Base-by-base conservation (phyloP, 2,329 filamentous ascomycete species). In the Diatrype stigma region DNA sequence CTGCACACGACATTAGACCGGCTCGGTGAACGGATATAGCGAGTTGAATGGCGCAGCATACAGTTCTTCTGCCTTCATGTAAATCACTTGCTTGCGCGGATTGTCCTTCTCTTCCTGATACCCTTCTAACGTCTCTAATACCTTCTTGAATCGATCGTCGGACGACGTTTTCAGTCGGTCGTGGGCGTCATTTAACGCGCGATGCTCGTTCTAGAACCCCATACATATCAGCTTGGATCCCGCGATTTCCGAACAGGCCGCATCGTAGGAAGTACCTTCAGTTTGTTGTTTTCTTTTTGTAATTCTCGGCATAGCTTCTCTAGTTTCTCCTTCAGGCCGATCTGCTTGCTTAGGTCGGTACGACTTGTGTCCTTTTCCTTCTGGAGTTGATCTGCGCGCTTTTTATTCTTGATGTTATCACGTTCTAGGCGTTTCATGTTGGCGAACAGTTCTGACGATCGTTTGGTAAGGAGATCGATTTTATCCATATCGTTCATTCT, bases 381-480 rank as follows among this genome's bases (percentile, higher is more conserved):
- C 70, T 99, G 94, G 50, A 99, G 72, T 64, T 90, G 87, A 67
- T 99, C 94, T 23, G 89, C 90, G 22, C 91, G 87, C 70, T 96
- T 96, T 78, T 96, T 97, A 63, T 93, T 94, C 73, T 96, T 97
- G 55, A 89, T 82, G 65, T 96, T 92, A 56, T 99, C 94, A 54
- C 92, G 87, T 69, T 99, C 93, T 53, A 96, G 80, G 50, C 92
- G 87, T 71, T 96, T 96, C 90, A 97, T 96, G 54, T 96, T 92
- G 49, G 89, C 86, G 51, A 97, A 77, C 4, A 97, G 81, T 63
- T 97, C 92, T 54, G 89, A 91, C 60, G 94, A 96, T 63, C 91
- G 90, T 65, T 90, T 93, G 61, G 93, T 90, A 12, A 97, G 82
- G 47, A 89, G 84, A 50, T 97, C 93, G 59, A 97, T 89, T 66